Percentiles rank a stretch among this genome's conserved stretches.
phyloP scores from a whole-genome alignment of 495 filamentous ascomycete genomes.

The Hypomontagnella submonticulosa region DNA sequence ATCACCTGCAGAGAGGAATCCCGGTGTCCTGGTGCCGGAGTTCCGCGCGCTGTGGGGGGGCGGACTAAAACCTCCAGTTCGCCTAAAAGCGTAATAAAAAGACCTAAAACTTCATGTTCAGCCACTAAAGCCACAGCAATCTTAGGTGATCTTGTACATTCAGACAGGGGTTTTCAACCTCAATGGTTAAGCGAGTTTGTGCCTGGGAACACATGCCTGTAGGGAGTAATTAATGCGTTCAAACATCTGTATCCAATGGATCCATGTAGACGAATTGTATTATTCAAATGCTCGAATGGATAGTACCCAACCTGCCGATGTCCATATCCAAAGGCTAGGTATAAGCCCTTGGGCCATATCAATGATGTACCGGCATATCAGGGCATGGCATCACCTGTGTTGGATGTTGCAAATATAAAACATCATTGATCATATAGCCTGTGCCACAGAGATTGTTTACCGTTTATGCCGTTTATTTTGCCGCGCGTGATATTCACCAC shows the following conservation, averaged over 20 bases:
- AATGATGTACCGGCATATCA: conserved; percentile 18
- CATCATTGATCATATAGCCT: conserved; percentile 12
- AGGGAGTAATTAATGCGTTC: conserved; percentile 8
- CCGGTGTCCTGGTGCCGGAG: conserved; percentile 41
- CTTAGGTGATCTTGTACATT: background rate
- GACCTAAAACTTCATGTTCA: conserved; percentile 11
- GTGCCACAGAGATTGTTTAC: conserved; percentile 2
- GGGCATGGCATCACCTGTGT: conserved; percentile 10
- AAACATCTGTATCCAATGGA: background rate
- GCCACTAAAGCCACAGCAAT: conserved; percentile 33
- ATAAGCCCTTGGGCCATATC: too few relatives aligned
- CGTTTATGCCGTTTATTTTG: conserved; percentile 20
- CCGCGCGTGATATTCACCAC: background rate
- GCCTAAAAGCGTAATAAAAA: conserved; percentile 6
- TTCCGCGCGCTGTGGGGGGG: conserved; percentile 30
- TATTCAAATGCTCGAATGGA: too few relatives aligned
- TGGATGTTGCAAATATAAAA: conserved; percentile 8
- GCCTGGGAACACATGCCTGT: too few relatives aligned
- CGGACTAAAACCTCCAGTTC: conserved; percentile 31
- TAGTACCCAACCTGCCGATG: too few relatives aligned
- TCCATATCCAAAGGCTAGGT: too few relatives aligned
- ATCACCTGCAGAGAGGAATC: conserved; percentile 37
- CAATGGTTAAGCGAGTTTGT: background rate
- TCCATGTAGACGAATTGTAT: background rate
- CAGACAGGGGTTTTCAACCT: background rate